Base-by-base conservation (phyloP, 2,329 filamentous ascomycete species). In the Venturia nashicola region DNA sequence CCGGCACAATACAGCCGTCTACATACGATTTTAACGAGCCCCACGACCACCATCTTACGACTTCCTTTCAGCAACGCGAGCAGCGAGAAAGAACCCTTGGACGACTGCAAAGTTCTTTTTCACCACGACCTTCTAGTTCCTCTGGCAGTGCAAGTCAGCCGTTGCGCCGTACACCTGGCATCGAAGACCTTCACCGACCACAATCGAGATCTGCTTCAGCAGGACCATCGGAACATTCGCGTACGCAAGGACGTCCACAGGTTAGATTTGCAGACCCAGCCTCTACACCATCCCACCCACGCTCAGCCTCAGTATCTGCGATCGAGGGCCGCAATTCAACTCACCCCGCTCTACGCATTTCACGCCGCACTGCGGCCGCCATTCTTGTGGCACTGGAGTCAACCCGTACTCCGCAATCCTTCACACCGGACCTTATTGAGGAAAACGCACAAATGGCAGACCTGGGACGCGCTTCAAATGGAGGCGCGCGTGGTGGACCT, bases 381-480 rank as follows among this genome's bases (percentile, higher is more conserved):
- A 92, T 99, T 73, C 87, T 96, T 70, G 97, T 89, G 79, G 86
- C 91, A 44, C 84, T 97, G 65, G 92, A 97, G 79, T 91, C 90
- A 44, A 82, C 97, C 68, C 88, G 92, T 69, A 84, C 87, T 59
- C 91, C 93, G 2, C 83, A 91, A 68, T 80, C 85, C 60, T 95
- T 97, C 76, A 95, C 91, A 9, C 83, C 89, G 32, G 91, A 96
- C 75, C 78, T 87, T 69, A 82, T 87, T 66, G 94, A 99, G 80
- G 90, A 96, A 79, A 88, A 90, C 82, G 90, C 92, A 69, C 84
- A 85, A 71, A 97, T 99, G 92, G 89, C 92, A 69, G 92, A 96
- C 74, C 81, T 96, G 70, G 65, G 57, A 36, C 55, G 80, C 67
- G 65, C 72, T 65, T 72, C 73, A 72, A 84, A 85, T 79, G 84